Percentiles rank a stretch among this genome's conserved stretches.
These are phyloP conservation scores for Phytophthora boehmeriae DNA, from an alignment of 352 stramenopile species.

Conservation along the genomic window DNA sequence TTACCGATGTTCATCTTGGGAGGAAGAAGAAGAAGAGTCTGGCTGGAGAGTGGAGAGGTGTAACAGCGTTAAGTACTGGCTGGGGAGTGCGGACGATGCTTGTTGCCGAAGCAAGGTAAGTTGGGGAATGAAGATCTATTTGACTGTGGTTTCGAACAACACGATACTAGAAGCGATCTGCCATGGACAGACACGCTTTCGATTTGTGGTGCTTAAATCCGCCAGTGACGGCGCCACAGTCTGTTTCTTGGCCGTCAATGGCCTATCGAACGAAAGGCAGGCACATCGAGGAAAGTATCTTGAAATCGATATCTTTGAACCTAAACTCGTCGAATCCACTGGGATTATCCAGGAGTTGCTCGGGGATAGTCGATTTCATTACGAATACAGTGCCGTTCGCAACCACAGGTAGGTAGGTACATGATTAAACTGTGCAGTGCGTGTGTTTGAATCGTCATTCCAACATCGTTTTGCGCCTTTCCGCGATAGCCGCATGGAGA, in stretches of 20 bases:
- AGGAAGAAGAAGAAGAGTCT: background rate
- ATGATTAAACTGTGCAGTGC: background rate
- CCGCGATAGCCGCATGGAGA: background rate
- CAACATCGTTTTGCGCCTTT: background rate
- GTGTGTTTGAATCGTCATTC: too few species aligned
- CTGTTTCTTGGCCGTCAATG: background rate
- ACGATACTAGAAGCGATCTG: background rate
- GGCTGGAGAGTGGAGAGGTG: background rate
- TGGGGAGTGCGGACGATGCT: constrained; percentile 23
- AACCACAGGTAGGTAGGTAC: too few species aligned
- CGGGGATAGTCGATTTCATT: too few species aligned
- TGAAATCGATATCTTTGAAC: background rate
- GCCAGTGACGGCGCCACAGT: too few species aligned
- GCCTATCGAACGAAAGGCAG: background rate
- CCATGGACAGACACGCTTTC: background rate
- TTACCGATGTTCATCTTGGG: constrained; percentile 37
- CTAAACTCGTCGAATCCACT: too few species aligned
- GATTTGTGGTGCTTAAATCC: background rate
- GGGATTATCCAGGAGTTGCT: too few species aligned
- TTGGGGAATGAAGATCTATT: constrained; percentile 28
- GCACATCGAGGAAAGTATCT: background rate
- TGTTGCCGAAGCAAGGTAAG: constrained; percentile 29
- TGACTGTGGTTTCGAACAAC: constrained; percentile 12
- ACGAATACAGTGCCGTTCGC: too few species aligned
- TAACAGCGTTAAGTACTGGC: constrained; percentile 12